Evolutionary conservation across 345 rosid genomes (phyloP).

Genomic region (Ceriops zippeliana): DNA sequence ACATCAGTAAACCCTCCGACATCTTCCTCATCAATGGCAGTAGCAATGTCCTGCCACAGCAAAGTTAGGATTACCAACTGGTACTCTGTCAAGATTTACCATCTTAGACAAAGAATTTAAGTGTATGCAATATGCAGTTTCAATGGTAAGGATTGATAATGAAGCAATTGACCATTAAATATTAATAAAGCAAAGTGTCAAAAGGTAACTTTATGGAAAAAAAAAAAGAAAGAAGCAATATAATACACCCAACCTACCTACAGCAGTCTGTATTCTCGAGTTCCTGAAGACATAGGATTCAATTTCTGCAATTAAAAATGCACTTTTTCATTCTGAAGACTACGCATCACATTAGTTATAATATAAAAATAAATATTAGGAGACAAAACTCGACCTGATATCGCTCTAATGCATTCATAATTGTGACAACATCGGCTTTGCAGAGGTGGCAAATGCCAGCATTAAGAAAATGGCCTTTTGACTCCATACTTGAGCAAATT

Average conservation of each 20-base stretch:
- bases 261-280: slow-evolving; percentile 24
- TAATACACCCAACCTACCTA: slow-evolving; percentile 5
- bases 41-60: slow-evolving; percentile 24
- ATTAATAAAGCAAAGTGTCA: neutral
- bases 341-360: neutral
- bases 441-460: slow-evolving; percentile 31
- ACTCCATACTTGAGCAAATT: slow-evolving; percentile 29
- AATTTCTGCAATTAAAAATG: slow-evolving; percentile 15
- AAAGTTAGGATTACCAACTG: neutral
- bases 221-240: no score
- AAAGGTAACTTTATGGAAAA: neutral
- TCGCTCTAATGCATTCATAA: slow-evolving; percentile 23
- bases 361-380: no score
- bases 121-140: no score
- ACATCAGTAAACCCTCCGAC: slow-evolving; percentile 17
- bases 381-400: slow-evolving; percentile 12
- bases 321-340: neutral
- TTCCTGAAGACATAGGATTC: slow-evolving; percentile 26
- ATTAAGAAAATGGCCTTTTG: slow-evolving; percentile 28
- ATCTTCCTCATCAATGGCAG: slow-evolving; percentile 29
- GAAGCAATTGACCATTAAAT: neutral
- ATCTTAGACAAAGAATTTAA: neutral
- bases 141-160: neutral
- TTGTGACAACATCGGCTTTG: slow-evolving; percentile 21
- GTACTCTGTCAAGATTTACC: neutral